Base-by-base conservation (phyloP, 2,329 filamentous ascomycete genomes). In the Sclerotiophoma versabilis region DNA sequence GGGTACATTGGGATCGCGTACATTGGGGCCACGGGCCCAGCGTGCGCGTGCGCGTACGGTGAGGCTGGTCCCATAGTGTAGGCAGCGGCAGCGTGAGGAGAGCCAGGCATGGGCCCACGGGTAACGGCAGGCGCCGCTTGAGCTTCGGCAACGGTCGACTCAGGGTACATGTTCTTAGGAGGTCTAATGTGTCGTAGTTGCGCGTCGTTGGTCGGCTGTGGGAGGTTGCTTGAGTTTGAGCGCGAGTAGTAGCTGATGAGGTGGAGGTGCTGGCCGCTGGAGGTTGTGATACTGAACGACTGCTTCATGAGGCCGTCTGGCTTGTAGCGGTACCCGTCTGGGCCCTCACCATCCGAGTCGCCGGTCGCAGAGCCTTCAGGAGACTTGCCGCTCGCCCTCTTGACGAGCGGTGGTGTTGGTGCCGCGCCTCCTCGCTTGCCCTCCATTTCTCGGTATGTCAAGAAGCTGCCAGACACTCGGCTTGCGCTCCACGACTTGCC, bases 401-500 rank as follows among this genome's bases (percentile, higher is more conserved):
- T 74, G 8, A 63, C 64, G 12, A 62, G 58, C 8, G 68, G 69
- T 12, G 64, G 57, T 74, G 74, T 79, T 72, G 60, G 84, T 82
- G 27, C 85, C 81, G 71, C 93, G 55, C 91, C 91, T 48, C 93
- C 93, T 59, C 95, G 85, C 82, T 98, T 98, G 75, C 95, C 95
- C 77, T 99, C 95, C 95, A 99, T 99, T 74, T 99, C 95, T 32
- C 95, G 85, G 72, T 99, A 99, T 7, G 95, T 98, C 56, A 99
- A 78, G 75, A 99, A 99, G 79, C 95, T 98, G 45, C 95, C 95
- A 0, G 93, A 98, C 0, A 99, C 95, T 59, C 95, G 87, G 78
- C 93, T 98, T 27, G 95, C 95, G 71, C 93, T 98, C 95, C 95
- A 99, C 29, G 93, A 98, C 76, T 99, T 99, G 51, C 95, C 95